Evolutionary conservation across 2,329 filamentous ascomycete genomes (phyloP), one percentile per base, ranked within the genome.

Genomic region (Epichloe typhina): DNA sequence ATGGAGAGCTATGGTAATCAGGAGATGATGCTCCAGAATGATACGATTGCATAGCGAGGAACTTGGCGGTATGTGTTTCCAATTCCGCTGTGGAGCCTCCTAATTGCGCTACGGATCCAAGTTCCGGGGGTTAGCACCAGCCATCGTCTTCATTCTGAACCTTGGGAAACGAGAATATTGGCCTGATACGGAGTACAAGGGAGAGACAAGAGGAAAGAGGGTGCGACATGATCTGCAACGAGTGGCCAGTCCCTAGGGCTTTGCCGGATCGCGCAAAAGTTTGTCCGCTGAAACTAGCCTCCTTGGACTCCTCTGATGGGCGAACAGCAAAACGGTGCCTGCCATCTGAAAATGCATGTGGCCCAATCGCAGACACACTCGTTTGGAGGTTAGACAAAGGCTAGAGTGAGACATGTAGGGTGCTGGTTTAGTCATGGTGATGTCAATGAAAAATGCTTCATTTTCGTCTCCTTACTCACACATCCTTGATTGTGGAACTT

Each of bases 191-290:
- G 23, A n/a, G 17, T 15, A 46, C 35, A 45, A 47, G 38, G 49
- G 43, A 51, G 49, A 38, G 38, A 47, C 38, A 47, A 36, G 40
- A 45, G 40, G 26, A 37, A 49, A 52, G 21, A 49, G 46, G 46
- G 40, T 46, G 39, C 38, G 45, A 33, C 36, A 26, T 11, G 40
- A 38, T 42, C 42, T 43, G 6, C 40, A 38, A 38, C 49, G 12
- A 26, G 23, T 37, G 35, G 26, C 35, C 44, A 12, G 26, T 46
- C 19, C n/a, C 44, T 19, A n/a, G n/a, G n/a, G n/a, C 26, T 46
- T 40, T 46, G 37, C 43, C 42, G 49, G 43, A 36, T 44, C 35
- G 41, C 8, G 35, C 5, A 45, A 11, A 37, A 46, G 44, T 46
- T 37, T 37, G 23, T 26, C 23, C 23, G 23, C 23, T 26, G 23